These are phyloP conservation scores for Phytophthora vignae DNA, from an alignment of 352 stramenopile species.

Conservation along the genomic window DNA sequence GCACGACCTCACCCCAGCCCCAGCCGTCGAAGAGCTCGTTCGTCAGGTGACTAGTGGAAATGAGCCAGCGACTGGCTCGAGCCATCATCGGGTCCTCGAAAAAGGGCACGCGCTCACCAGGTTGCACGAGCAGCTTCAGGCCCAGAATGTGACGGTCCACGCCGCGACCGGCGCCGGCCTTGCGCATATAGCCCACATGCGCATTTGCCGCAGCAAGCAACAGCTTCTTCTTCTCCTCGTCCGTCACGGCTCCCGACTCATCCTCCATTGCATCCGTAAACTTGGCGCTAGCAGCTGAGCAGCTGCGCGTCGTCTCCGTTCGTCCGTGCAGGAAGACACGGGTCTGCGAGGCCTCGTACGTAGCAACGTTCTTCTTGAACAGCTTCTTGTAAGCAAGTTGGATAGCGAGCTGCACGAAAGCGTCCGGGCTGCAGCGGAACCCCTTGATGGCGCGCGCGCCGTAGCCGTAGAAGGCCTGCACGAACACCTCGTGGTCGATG, in stretches of 20 bases:
- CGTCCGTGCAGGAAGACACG: slow-evolving; percentile 95
- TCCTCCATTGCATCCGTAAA: slow-evolving; percentile 91
- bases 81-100: slow-evolving; percentile 79
- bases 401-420: slow-evolving; percentile 96
- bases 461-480: slow-evolving; percentile 91
- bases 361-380: slow-evolving; percentile 71
- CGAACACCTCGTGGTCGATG: slow-evolving; percentile 88
- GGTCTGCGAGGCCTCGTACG: slow-evolving; percentile 96
- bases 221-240: slow-evolving; percentile 55
- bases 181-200: slow-evolving; percentile 77
- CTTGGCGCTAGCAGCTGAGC: slow-evolving; percentile 75
- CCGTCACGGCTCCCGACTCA: slow-evolving; percentile 35
- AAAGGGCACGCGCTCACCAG: slow-evolving; percentile 63
- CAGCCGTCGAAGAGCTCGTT: slow-evolving; percentile 87
- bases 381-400: slow-evolving; percentile 93
- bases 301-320: slow-evolving; percentile 92
- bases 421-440: slow-evolving; percentile 93
- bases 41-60: slow-evolving; percentile 84
- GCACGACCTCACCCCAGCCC: slow-evolving; percentile 86
- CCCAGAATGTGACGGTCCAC: slow-evolving; percentile 96
- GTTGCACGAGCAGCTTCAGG: slow-evolving; percentile 71
- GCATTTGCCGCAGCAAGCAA: slow-evolving; percentile 51
- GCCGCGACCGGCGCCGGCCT: slow-evolving; percentile 77
- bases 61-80: slow-evolving; percentile 74
- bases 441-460: slow-evolving; percentile 91